phyloP scores from a whole-genome alignment of 371 early-diverging fungal species.

The Zychaea mexicana region DNA sequence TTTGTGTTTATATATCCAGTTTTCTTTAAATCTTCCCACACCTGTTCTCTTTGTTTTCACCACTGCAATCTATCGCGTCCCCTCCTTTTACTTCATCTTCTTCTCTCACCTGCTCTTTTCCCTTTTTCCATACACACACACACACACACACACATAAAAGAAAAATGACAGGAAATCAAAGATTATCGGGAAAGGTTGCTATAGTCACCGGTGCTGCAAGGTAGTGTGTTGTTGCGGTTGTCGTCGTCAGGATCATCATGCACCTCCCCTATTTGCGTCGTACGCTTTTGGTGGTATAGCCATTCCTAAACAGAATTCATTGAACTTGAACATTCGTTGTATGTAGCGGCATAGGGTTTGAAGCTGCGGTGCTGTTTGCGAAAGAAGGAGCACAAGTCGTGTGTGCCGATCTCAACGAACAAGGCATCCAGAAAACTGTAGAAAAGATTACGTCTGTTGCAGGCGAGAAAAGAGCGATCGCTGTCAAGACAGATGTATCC shows the following conservation, averaged over 20 bases:
- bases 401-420: conserved; percentile 76
- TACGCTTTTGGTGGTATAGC: too few relatives aligned
- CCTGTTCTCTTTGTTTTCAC: neutral
- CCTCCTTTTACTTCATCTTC: neutral
- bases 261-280: too few relatives aligned
- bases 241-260: too few relatives aligned
- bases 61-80: too few relatives aligned
- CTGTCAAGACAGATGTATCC: conserved; percentile 67
- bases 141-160: neutral
- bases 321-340: too few relatives aligned
- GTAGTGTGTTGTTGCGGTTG: conserved; percentile 35
- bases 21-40: conserved; percentile 10
- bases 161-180: conserved; percentile 18
- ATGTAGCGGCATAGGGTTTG: conserved; percentile 87
- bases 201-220: conserved; percentile 86
- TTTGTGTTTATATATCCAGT: neutral
- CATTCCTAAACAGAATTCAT: too few relatives aligned
- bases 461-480: conserved; percentile 40
- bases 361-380: conserved; percentile 76
- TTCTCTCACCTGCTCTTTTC: neutral
- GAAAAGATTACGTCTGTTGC: conserved; percentile 47
- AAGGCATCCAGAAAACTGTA: conserved; percentile 51
- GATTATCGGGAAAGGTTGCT: conserved; percentile 74
- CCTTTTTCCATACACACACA: neutral
- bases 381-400: conserved; percentile 85